phyloP scores from a whole-genome alignment of 768 basidiomycete species.

The Termitomyces eurrhizus region DNA sequence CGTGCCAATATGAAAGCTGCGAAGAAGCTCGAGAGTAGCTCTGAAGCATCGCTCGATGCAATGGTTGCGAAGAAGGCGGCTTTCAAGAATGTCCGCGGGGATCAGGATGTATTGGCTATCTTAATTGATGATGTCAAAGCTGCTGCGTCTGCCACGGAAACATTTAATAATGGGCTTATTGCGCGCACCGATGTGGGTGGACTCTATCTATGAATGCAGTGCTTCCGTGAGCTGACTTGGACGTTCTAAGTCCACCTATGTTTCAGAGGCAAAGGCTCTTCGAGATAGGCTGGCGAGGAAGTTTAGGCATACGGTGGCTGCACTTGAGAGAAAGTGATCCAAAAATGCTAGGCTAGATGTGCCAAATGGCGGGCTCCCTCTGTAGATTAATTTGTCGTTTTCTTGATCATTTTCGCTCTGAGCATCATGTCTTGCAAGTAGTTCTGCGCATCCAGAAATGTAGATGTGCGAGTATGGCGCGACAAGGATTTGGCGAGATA shows the following conservation, averaged over 20 bases:
- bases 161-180: not conserved
- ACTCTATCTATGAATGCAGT: too few relatives aligned
- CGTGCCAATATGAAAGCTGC: not conserved
- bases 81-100: not conserved
- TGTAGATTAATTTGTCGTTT: not conserved
- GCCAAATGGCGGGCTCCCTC: not conserved
- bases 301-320: not conserved
- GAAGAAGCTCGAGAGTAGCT: not conserved
- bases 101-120: not conserved
- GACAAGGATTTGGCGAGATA: too few relatives aligned
- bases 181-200: not conserved
- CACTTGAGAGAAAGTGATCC: not conserved
- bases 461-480: too few relatives aligned
- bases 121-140: not conserved
- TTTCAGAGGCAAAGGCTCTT: not conserved
- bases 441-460: too few relatives aligned
- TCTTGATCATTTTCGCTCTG: not conserved
- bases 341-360: not conserved
- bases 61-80: not conserved
- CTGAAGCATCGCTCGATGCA: not conserved
- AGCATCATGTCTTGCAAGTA: too few relatives aligned
- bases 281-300: not conserved
- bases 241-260: not conserved
- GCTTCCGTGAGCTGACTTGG: not conserved
- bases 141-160: not conserved